These are phyloP conservation scores for Solanum megistacrolobum DNA, from an alignment of 257 asterid species.

Conservation along the genomic window DNA sequence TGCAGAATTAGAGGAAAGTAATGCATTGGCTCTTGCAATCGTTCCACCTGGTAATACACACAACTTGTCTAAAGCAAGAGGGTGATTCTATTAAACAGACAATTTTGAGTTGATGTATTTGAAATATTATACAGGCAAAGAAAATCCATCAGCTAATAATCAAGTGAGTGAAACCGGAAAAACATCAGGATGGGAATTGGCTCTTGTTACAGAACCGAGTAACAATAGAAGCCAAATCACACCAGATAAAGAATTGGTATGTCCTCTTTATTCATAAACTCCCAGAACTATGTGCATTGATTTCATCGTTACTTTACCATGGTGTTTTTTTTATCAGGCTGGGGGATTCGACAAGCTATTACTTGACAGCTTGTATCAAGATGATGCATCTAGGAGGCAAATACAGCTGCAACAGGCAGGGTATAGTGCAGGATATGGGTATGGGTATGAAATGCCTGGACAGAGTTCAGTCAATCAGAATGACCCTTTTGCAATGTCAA, in stretches of 20 bases:
- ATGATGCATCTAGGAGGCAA: conserved; percentile 46
- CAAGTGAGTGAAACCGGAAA: conserved; percentile 27
- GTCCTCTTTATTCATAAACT: not conserved
- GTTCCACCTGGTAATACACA: conserved; percentile 45
- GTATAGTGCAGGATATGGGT: conserved; percentile 29
- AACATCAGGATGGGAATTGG: conserved; percentile 76
- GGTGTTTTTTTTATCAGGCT: conserved; percentile 26
- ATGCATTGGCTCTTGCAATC: conserved; percentile 76
- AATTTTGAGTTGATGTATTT: not conserved
- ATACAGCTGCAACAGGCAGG: conserved; percentile 61
- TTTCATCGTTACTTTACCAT: not conserved
- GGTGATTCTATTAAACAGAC: not conserved
- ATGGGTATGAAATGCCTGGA: conserved; percentile 22
- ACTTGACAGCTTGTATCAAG: conserved; percentile 81
- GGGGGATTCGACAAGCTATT: conserved; percentile 72
- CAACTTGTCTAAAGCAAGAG: not conserved
- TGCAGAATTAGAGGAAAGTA: conserved; percentile 46
- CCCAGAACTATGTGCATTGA: not conserved
- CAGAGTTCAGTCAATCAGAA: conserved; percentile 27
- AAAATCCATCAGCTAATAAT: conserved; percentile 6
- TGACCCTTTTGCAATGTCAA: conserved; percentile 61
- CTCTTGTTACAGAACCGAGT: conserved; percentile 68
- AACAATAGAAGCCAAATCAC: conserved; percentile 31
- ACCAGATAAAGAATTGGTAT: conserved; percentile 36
- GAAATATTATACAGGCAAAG: conserved; percentile 25